Base-by-base conservation (phyloP, 2,329 filamentous ascomycete species). In the Fusarium euwallaceae region DNA sequence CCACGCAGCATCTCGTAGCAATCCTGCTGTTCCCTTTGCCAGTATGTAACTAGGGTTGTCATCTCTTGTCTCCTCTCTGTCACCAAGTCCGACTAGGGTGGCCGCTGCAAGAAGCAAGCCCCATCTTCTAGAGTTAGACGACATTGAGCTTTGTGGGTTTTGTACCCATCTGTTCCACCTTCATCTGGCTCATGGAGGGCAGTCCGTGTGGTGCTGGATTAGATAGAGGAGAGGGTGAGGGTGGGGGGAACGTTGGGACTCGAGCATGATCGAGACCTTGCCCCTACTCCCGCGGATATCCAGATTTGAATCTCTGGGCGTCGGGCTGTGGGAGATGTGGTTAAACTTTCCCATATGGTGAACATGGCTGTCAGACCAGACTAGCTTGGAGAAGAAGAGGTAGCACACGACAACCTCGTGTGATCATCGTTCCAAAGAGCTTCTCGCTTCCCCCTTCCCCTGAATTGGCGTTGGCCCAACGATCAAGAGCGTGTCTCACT, bases 401-500 rank as follows among this genome's bases (percentile, higher is more conserved):
- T 72, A 73, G 72, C 72, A 74, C 72, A 74, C 69, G 72, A 74
- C 69, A 75, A 70, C 11, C 51, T 34, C 61, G 39, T 60, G 17
- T 24, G 72, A 63, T 74, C 62, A 62, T 20, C 36, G 55, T 65
- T 70, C 61, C 59, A 70, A 53, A 55, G 45, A 41, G 48, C 56
- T 66, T 70, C 65, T 66, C 69, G 22, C 39, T 41, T 67, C 64
- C 58, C 58, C 58, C 56, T 67, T 72, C 72, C 72, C 72, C 72
- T 75, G 72, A 60, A 70, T 75, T 55, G 62, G 60, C 37, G 53
- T 73, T 64, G 41, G 29, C 59, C 55, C 72, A 70, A 56, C 48
- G 48, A 56, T 43, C 17, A 37, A 56, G 36, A 66, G 58, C 41
- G 45, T 73, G 69, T 71, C 70, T 75, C 70, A 67, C 41, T 73